Conservation (phyloP, 306 rosid genomes). For the Fragaria vesca region DNA sequence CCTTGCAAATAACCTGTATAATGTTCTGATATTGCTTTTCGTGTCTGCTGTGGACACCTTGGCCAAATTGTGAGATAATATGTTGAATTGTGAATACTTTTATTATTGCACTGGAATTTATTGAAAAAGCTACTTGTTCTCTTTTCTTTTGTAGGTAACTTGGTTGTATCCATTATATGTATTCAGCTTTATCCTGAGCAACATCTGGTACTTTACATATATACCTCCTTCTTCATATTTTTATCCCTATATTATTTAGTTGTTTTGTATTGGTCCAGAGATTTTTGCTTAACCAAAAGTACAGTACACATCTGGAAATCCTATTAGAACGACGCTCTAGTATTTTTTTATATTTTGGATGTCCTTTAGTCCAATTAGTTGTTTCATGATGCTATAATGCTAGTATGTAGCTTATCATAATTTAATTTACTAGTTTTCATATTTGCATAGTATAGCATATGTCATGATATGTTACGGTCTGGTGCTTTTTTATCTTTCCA, state of each 20-base stretch:
- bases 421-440: not conserved
- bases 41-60: not conserved
- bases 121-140: conserved; percentile 15
- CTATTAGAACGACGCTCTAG: not conserved
- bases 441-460: not conserved
- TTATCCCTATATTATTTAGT: not conserved
- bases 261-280: conserved; percentile 12
- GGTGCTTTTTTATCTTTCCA: not conserved
- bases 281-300: not conserved
- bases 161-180: conserved; percentile 91
- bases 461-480: not conserved
- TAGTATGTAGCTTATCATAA: not conserved
- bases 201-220: conserved; percentile 57
- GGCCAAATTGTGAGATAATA: not conserved
- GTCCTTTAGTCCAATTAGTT: not conserved
- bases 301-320: not conserved
- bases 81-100: not conserved
- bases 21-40: not conserved
- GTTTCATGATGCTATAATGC: not conserved
- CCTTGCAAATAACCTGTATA: not conserved
- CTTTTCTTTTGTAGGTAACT: conserved; percentile 50
- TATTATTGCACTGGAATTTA: conserved; percentile 3
- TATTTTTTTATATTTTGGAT: not conserved
- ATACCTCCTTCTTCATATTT: conserved; percentile 3
- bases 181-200: conserved; percentile 80